Percentiles rank a stretch among this genome's conserved stretches.
phyloP scores from a whole-genome alignment of 2,329 filamentous ascomycete species.

The Fusarium mundagurra region DNA sequence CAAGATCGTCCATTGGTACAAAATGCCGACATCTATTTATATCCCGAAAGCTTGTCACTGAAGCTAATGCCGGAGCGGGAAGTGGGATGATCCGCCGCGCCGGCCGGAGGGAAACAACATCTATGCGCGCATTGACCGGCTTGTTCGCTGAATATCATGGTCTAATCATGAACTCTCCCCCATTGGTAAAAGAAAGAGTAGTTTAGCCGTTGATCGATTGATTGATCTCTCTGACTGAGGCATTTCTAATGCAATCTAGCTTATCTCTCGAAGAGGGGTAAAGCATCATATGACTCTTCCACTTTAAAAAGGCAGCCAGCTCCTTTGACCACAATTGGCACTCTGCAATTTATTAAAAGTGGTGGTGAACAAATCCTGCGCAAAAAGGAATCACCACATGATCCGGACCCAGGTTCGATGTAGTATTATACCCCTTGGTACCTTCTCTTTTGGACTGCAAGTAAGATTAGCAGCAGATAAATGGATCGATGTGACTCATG shows the following conservation, averaged over 20 bases:
- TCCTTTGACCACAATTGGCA: neutral
- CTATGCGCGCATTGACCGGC: too few relatives aligned
- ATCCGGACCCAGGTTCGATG: neutral
- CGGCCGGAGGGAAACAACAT: too few relatives aligned
- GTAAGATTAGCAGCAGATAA: neutral
- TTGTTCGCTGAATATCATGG: accelerated
- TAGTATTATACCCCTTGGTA: neutral
- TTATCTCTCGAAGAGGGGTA: neutral
- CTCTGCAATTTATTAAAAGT: neutral
- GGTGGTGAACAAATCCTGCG: neutral
- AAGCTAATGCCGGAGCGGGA: neutral
- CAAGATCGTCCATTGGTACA: neutral
- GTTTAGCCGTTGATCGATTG: neutral
- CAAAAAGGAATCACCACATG: neutral
- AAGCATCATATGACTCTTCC: neutral
- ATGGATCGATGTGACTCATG: neutral
- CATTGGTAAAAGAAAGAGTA: neutral
- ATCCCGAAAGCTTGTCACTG: neutral
- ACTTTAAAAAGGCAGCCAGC: neutral
- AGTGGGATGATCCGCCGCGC: neutral
- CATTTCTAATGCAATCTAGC: neutral
- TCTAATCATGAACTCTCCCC: too few relatives aligned
- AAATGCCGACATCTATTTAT: neutral
- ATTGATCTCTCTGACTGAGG: accelerated
- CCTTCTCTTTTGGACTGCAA: neutral